Percentiles rank a stretch among this genome's conserved stretches.
Conservation (phyloP, 2,329 filamentous ascomycete genomes). For the Penicillium verrucosum region DNA sequence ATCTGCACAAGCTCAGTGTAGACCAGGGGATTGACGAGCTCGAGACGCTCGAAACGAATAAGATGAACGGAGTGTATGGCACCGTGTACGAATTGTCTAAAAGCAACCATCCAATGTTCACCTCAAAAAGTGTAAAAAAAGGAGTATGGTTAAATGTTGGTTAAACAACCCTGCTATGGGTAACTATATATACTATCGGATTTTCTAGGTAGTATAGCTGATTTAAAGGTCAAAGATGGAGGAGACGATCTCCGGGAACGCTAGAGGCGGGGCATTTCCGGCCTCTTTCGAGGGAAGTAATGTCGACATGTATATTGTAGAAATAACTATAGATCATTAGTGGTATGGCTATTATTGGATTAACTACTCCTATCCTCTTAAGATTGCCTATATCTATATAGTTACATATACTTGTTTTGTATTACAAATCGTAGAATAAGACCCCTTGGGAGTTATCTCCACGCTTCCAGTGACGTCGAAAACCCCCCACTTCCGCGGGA, state of each 20-base stretch:
- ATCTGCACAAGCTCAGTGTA: too few species aligned
- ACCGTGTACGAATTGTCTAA: too few species aligned
- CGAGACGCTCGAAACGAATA: too few species aligned
- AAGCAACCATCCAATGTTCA: too few species aligned
- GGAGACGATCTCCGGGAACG: not conserved
- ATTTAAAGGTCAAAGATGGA: not conserved
- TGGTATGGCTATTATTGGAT: not conserved
- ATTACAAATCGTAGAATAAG: not conserved
- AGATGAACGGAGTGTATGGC: too few species aligned
- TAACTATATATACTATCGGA: too few species aligned
- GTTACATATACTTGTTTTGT: not conserved
- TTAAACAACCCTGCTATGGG: too few species aligned
- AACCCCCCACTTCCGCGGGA: slow-evolving; percentile 16
- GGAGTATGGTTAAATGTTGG: too few species aligned
- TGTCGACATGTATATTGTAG: not conserved
- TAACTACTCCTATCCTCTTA: not conserved
- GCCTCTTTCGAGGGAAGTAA: not conserved
- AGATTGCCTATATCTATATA: not conserved
- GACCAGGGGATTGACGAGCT: too few species aligned
- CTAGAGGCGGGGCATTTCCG: slow-evolving; percentile 4
- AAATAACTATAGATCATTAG: too few species aligned
- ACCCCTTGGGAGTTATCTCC: not conserved
- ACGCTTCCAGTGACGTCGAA: slow-evolving; percentile 16
- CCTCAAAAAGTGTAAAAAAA: too few species aligned
- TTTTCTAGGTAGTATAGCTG: not conserved